Conservation (phyloP, 2,329 filamentous ascomycete genomes). For the Colletotrichum eremochloae region DNA sequence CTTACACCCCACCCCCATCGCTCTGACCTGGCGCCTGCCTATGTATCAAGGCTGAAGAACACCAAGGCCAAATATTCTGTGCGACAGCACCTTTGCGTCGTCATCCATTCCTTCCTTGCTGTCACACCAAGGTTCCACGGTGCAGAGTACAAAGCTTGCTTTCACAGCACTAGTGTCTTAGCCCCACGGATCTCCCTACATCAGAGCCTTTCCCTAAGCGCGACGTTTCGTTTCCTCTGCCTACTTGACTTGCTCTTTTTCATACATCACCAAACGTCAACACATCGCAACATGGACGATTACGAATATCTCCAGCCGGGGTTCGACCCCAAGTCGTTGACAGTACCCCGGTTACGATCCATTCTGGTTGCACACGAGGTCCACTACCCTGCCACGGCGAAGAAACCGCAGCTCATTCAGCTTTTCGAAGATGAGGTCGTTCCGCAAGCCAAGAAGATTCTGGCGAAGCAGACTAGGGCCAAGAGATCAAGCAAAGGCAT, state of each 20-base stretch:
- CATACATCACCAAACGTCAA: constrained; percentile 6
- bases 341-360: constrained; percentile 88
- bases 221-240: constrained; percentile 4
- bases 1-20: constrained; percentile 34
- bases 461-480: constrained; percentile 80
- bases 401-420: constrained; percentile 89
- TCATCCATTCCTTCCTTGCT: constrained; percentile 4
- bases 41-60: constrained; percentile 36
- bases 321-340: constrained; percentile 87
- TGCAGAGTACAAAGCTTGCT: constrained; percentile 14
- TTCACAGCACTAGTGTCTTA: constrained; percentile 21
- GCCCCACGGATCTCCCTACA: constrained; percentile 7
- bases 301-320: constrained; percentile 87
- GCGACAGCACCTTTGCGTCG: constrained; percentile 16
- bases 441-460: constrained; percentile 82
- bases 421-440: constrained; percentile 85
- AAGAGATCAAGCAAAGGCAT: constrained; percentile 92
- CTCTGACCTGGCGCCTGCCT: constrained; percentile 26
- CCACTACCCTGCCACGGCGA: constrained; percentile 87
- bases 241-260: background rate
- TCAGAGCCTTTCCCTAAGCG: constrained; percentile 10
- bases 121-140: constrained; percentile 1
- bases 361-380: constrained; percentile 93
- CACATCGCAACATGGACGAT: constrained; percentile 66
- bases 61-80: constrained; percentile 28